Evolutionary conservation across 495 filamentous ascomycete species (phyloP), one percentile per base, ranked within the genome.

Genomic region (Penicillium parvum): DNA sequence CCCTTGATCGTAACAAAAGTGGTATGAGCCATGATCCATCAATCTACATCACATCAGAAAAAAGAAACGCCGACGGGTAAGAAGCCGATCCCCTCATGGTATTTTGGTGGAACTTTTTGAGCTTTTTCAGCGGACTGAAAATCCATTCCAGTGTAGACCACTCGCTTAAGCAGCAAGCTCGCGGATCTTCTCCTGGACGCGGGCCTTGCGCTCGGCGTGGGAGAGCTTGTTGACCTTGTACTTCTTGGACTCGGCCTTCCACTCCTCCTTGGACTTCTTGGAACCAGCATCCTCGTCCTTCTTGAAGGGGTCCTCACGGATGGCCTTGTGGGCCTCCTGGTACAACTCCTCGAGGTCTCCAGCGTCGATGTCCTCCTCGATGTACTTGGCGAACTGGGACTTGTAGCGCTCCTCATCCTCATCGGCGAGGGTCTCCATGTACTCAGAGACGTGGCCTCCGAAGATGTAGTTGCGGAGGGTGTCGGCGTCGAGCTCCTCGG

Each of bases 341-440:
- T 97, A 99, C 63, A 97, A 69, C 55, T 99, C 94, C 87, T 99
- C 92, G 34, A 99, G 78, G 52, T 88, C 88, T 65, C 96, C 94
- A 42, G 92, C 91, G 74, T 97, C 92, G 49, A 97, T 71, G 52
- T 91, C 94, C 60, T 95, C 85, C 64, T 97, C 92, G 52, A 95
- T 84, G 79, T 99, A 99, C 72, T 90, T 82, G 68, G 81, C 71
- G 85, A 99, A 98, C 78, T 97, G 92, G 57, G 80, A 82, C 80
- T 90, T 91, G 84, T 88, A 99, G 68, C 92, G 90, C 80, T 99
- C 92, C 85, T 99, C 92, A 68, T 99, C 92, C 68, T 99, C 92
- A 67, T 99, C 92, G 67, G 94, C 94, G 54, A 99, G 86, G 30
- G 83, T 91, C 85, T 99, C 92, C 92, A 99, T 99, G 80, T 97